A percentile compares a stretch with the other conserved stretches of the same genome.
Conservation (phyloP, 768 basidiomycete genomes). For the Calvatia gigantea region DNA sequence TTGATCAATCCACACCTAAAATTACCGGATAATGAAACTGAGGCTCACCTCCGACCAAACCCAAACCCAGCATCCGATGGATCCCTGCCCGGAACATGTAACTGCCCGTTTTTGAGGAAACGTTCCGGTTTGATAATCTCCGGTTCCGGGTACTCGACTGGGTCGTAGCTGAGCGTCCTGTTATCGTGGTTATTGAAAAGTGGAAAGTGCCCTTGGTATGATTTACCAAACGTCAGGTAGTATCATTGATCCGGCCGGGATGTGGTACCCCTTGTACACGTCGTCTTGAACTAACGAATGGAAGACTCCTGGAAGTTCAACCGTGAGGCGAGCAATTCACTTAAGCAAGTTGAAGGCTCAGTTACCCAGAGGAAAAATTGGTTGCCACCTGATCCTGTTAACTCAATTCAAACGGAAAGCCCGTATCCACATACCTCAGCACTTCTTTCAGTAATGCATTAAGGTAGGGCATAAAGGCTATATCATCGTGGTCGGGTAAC, state of each 20-base stretch:
- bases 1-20: neutral
- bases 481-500: constrained; percentile 18
- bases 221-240: constrained; percentile 11
- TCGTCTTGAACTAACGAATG: constrained; percentile 12
- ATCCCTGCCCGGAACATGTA: constrained; percentile 34
- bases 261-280: constrained; percentile 15
- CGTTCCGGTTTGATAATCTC: constrained; percentile 47
- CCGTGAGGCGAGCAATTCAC: constrained; percentile 32
- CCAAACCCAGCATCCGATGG: constrained; percentile 50
- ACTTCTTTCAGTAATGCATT: constrained; percentile 19
- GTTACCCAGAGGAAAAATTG: neutral
- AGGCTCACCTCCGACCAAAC: constrained; percentile 50
- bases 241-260: constrained; percentile 10
- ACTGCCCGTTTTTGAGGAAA: constrained; percentile 34
- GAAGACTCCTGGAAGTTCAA: constrained; percentile 20
- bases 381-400: constrained; percentile 5
- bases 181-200: constrained; percentile 21
- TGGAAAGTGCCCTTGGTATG: neutral
- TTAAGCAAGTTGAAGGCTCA: neutral
- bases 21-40: neutral
- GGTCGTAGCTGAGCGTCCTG: constrained; percentile 37
- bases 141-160: constrained; percentile 43
- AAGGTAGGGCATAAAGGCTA: constrained; percentile 17
- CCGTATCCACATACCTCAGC: constrained; percentile 10
- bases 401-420: constrained; percentile 12